Conservation (phyloP, 306 rosid genomes). For the Senna tora region DNA sequence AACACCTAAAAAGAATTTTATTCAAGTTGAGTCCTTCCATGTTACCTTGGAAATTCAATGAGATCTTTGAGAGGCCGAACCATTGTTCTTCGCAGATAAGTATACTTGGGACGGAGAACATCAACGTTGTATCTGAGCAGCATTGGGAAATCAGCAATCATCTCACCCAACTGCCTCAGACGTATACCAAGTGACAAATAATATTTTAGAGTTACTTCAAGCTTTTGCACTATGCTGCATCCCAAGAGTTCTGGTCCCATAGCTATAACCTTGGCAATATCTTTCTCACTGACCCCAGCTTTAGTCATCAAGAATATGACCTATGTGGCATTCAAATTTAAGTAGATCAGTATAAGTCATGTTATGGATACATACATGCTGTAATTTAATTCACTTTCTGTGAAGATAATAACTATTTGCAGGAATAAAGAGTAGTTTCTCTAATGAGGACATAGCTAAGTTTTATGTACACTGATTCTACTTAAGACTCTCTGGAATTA, state of each 20-base stretch:
- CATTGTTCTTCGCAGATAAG: slow-evolving; percentile 80
- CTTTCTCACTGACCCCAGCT: slow-evolving; percentile 74
- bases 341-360: slow-evolving; percentile 29
- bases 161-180: slow-evolving; percentile 67
- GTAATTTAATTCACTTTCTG: background rate
- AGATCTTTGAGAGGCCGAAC: slow-evolving; percentile 77
- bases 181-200: slow-evolving; percentile 83
- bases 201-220: slow-evolving; percentile 76
- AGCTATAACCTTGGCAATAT: slow-evolving; percentile 82
- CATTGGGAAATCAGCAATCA: slow-evolving; percentile 90
- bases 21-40: no score
- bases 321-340: slow-evolving; percentile 51
- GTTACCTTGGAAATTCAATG: slow-evolving; percentile 89
- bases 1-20: background rate
- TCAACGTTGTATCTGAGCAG: slow-evolving; percentile 77
- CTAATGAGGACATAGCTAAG: no score
- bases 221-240: slow-evolving; percentile 78
- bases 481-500: background rate
- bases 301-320: slow-evolving; percentile 90
- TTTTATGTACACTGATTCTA: background rate
- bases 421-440: background rate
- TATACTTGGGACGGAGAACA: slow-evolving; percentile 83
- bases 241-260: slow-evolving; percentile 92
- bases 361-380: slow-evolving; percentile 17
- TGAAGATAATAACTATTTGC: background rate